Conservation (phyloP, 2,329 filamentous ascomycete species). For the Cercospora brassicicola region DNA sequence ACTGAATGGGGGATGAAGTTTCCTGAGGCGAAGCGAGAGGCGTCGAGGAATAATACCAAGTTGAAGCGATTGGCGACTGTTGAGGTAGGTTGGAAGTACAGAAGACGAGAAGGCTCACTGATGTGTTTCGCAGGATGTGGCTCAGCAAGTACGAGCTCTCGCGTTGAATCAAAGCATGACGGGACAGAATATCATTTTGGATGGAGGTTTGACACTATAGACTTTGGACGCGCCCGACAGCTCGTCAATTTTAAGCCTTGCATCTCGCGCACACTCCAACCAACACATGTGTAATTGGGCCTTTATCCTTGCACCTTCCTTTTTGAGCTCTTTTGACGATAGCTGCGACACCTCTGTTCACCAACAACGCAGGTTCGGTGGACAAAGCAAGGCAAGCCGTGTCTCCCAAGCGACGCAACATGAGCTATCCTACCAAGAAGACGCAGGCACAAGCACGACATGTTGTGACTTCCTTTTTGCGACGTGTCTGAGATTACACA, state of each 20-base stretch:
- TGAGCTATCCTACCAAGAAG: background rate
- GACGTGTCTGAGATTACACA: slow-evolving; percentile 4
- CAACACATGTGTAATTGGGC: background rate
- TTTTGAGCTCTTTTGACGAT: background rate
- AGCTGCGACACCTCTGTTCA: background rate
- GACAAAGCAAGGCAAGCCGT: background rate
- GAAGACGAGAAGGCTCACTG: background rate
- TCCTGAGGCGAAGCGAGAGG: slow-evolving; percentile 47
- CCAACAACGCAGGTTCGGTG: background rate
- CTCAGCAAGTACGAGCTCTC: slow-evolving; percentile 55
- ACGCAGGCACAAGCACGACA: slow-evolving; percentile 2
- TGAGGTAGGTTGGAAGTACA: slow-evolving; percentile 40
- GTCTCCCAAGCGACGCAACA: background rate
- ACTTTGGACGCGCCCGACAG: background rate
- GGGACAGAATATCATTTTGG: slow-evolving; percentile 55
- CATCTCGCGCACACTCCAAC: background rate
- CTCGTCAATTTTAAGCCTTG: background rate
- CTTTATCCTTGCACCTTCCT: background rate
- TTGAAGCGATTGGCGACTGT: slow-evolving; percentile 56
- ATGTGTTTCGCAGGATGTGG: slow-evolving; percentile 48
- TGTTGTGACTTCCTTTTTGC: background rate
- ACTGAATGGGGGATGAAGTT: slow-evolving; percentile 53
- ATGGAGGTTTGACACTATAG: slow-evolving; percentile 39
- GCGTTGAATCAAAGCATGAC: slow-evolving; percentile 54
- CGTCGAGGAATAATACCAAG: slow-evolving; percentile 47